Evolutionary conservation across 805 yeast species (phyloP).

Genomic region (Yamadazyma endophytica): DNA sequence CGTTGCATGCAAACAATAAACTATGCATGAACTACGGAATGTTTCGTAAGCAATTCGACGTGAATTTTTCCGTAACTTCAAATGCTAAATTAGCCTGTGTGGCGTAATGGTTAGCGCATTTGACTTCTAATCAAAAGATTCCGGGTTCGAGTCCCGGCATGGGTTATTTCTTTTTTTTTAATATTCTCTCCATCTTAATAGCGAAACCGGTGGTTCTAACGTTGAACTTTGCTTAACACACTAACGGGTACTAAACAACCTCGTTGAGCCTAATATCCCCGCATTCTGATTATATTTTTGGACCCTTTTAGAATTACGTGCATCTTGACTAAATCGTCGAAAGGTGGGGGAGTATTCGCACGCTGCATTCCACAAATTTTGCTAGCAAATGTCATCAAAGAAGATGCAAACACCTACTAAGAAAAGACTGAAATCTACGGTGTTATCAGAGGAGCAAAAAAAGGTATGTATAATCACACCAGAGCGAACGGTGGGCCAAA

Average conservation of each 20-base stretch:
- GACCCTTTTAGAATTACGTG: no score
- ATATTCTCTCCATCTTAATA: not conserved
- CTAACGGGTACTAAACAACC: not conserved
- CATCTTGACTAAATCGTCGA: no score
- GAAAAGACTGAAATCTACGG: conserved; percentile 22
- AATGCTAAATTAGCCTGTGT: conserved; percentile 36
- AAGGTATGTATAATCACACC: conserved; percentile 18
- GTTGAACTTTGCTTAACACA: not conserved
- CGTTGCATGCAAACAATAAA: no score
- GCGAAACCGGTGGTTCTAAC: not conserved
- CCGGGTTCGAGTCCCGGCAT: conserved; percentile 57
- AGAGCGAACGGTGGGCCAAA: not conserved
- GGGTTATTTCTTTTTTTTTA: conserved; percentile 19
- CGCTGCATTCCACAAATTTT: not conserved
- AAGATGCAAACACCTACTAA: conserved; percentile 9
- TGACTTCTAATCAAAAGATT: conserved; percentile 62
- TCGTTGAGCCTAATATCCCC: no score
- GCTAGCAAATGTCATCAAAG: conserved; percentile 2
- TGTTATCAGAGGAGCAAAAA: conserved; percentile 33
- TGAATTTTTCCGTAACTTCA: no score
- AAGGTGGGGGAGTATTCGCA: not conserved
- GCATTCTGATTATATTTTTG: no score
- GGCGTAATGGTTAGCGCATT: conserved; percentile 65
- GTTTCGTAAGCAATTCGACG: no score
- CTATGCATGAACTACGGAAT: no score